Evolutionary conservation across 2,329 filamentous ascomycete genomes (phyloP).

Genomic region (Ceratocystis eucalypticola): DNA sequence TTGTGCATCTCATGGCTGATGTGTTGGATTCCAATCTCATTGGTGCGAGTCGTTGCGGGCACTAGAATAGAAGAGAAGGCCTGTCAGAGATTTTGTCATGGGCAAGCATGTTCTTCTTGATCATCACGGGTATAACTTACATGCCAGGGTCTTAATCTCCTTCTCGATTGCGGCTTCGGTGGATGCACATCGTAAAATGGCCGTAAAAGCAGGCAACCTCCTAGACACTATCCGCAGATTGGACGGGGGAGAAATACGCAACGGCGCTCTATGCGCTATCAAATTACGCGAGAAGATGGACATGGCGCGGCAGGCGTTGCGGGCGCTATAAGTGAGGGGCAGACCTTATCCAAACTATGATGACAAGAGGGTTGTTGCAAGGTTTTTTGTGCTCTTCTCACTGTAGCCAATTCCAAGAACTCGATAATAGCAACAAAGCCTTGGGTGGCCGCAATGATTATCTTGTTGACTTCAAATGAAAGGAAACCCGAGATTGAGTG

Average conservation of each 20-base stretch:
- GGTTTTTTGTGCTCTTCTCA: background rate
- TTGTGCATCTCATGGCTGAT: constrained; percentile 69
- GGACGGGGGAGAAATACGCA: background rate
- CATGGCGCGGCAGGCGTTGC: background rate
- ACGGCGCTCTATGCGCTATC: background rate
- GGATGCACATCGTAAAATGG: constrained; percentile 9
- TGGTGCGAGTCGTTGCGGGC: constrained; percentile 55
- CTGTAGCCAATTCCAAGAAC: background rate
- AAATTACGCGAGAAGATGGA: background rate
- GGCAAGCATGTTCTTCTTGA: background rate
- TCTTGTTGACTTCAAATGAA: background rate
- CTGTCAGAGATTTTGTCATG: constrained; percentile 15
- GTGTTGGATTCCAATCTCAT: constrained; percentile 90
- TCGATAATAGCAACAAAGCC: background rate
- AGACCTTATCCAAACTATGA: background rate
- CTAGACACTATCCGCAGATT: background rate
- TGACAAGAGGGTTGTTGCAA: background rate
- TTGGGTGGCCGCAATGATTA: background rate
- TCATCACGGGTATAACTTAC: constrained; percentile 26
- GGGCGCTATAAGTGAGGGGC: background rate
- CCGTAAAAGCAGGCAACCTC: background rate
- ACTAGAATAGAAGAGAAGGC: constrained; percentile 26
- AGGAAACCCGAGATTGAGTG: background rate
- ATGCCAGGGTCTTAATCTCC: constrained; percentile 27
- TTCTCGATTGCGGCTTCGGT: constrained; percentile 12